These are phyloP conservation scores for Excoecaria agallocha DNA, from an alignment of 345 rosid species.

Conservation along the genomic window DNA sequence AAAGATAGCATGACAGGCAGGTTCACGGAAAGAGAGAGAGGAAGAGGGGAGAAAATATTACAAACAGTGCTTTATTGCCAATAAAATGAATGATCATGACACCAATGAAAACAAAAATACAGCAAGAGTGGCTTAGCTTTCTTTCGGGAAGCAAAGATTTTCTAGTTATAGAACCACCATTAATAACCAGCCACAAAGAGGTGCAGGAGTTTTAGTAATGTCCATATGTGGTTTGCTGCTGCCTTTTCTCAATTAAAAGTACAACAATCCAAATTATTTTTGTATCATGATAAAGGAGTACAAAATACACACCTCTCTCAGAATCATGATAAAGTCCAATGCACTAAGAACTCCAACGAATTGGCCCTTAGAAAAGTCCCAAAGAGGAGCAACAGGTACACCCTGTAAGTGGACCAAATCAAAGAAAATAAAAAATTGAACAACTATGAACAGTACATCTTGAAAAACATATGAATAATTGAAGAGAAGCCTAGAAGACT, in stretches of 20 bases:
- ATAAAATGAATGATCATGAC: no score
- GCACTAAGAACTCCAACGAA: conserved; percentile 85
- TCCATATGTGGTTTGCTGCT: neutral
- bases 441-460: neutral
- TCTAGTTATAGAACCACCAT: neutral
- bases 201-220: neutral
- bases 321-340: conserved; percentile 72
- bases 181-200: neutral
- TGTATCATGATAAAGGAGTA: neutral
- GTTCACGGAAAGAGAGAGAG: neutral
- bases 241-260: neutral
- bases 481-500: neutral
- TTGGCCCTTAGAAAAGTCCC: conserved; percentile 65
- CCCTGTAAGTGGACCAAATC: conserved; percentile 44
- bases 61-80: neutral
- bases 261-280: neutral
- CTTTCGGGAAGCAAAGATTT: neutral
- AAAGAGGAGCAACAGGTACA: conserved; percentile 77
- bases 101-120: neutral
- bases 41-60: neutral
- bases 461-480: neutral
- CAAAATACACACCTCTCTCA: conserved; percentile 61
- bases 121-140: neutral
- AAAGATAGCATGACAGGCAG: neutral
- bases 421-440: neutral